A percentile compares a stretch with the other conserved stretches of the same genome.
Evolutionary conservation across 2,329 filamentous ascomycete species (phyloP).

Genomic region (Aspergillus chevalieri): DNA sequence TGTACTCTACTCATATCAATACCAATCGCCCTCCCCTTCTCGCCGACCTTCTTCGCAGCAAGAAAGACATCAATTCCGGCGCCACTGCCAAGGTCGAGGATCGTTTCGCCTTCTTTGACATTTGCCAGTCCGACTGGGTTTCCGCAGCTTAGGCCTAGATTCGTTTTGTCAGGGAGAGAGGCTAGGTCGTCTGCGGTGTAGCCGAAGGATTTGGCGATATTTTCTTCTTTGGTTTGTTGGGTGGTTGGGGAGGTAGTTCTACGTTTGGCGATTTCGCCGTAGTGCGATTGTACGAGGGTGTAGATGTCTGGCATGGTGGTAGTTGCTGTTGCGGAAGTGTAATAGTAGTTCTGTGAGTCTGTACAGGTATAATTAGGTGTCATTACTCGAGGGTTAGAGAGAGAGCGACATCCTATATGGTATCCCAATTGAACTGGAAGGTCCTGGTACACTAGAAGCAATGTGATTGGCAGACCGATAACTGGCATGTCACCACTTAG

Average conservation of each 20-base stretch:
- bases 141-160: conserved; percentile 51
- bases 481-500: not conserved
- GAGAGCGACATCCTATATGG: not conserved
- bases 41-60: conserved; percentile 47
- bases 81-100: conserved; percentile 54
- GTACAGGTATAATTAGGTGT: no score
- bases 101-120: conserved; percentile 48
- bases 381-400: not conserved
- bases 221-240: conserved; percentile 30
- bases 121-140: conserved; percentile 48
- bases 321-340: not conserved
- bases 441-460: not conserved
- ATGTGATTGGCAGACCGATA: not conserved
- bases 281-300: conserved; percentile 10
- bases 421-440: not conserved
- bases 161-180: conserved; percentile 42
- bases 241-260: conserved; percentile 30
- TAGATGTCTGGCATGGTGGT: conserved; percentile 4
- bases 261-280: conserved; percentile 10
- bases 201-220: conserved; percentile 49
- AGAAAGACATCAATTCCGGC: conserved; percentile 56
- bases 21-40: conserved; percentile 47
- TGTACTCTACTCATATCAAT: conserved; percentile 56
- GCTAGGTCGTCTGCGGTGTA: conserved; percentile 46
- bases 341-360: not conserved